Percentiles rank a stretch among this genome's conserved stretches.
Evolutionary conservation across 2,329 filamentous ascomycete species (phyloP).

Genomic region (Trichoderma brevicompactum): DNA sequence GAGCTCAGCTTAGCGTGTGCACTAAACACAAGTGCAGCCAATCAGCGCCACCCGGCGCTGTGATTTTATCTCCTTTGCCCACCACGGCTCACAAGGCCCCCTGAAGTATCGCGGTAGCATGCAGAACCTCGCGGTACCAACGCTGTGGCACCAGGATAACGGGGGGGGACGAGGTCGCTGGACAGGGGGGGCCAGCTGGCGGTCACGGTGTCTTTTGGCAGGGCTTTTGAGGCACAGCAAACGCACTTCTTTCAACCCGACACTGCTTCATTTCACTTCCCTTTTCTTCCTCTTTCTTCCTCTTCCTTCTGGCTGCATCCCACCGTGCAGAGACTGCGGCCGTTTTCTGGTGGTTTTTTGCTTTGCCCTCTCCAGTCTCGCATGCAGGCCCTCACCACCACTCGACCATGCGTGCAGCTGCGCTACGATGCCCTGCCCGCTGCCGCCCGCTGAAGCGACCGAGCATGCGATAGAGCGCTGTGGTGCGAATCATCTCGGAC

Average conservation of each 20-base stretch:
- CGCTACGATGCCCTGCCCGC: constrained; percentile 5
- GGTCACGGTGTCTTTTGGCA: constrained; percentile 23
- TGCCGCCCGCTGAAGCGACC: constrained; percentile 16
- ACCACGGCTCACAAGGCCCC: constrained; percentile 41
- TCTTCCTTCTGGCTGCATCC: constrained; percentile 20
- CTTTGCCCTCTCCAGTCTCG: not conserved
- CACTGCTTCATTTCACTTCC: constrained; percentile 18
- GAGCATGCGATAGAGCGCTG: constrained; percentile 1
- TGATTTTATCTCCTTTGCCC: constrained; percentile 48
- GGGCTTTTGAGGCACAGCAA: constrained; percentile 13
- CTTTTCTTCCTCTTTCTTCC: constrained; percentile 10
- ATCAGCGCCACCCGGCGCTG: constrained; percentile 41
- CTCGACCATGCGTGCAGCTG: constrained; percentile 23
- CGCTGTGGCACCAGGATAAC: constrained; percentile 21
- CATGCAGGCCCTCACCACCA: constrained; percentile 6
- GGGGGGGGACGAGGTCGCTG: constrained; percentile 13
- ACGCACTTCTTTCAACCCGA: constrained; percentile 11
- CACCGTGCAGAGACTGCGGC: not conserved
- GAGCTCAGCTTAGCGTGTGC: constrained; percentile 44
- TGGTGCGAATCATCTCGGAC: not conserved
- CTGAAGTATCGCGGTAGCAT: constrained; percentile 48
- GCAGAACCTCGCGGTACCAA: constrained; percentile 34
- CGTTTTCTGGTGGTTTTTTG: not conserved
- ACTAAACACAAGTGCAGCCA: constrained; percentile 44
- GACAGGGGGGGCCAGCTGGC: constrained; percentile 26